Evolutionary conservation across 1,284 basidiomycete genomes (phyloP).

Genomic region (Boletellus sp.): DNA sequence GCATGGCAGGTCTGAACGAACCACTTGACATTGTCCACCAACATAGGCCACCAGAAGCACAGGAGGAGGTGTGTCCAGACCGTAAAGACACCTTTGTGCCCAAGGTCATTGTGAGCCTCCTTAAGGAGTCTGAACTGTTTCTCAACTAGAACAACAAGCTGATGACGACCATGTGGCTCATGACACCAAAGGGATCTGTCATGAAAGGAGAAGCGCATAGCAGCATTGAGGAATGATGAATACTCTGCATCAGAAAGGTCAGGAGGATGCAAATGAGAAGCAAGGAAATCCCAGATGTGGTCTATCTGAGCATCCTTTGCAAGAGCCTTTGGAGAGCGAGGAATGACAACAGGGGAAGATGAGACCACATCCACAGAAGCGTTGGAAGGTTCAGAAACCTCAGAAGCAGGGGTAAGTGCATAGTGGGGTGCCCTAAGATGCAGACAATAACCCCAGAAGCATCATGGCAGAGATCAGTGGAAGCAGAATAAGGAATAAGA

Average conservation of each 20-base stretch:
- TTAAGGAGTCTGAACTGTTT: constrained; percentile 7
- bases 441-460: too few species aligned
- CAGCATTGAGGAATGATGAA: background rate
- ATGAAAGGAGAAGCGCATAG: background rate
- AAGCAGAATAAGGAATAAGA: too few species aligned
- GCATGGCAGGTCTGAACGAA: constrained; percentile 13
- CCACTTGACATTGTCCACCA: constrained; percentile 19
- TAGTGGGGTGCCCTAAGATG: too few species aligned
- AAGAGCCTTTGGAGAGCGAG: background rate
- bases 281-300: background rate
- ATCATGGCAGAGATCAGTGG: too few species aligned
- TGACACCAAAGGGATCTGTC: background rate
- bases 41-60: constrained; percentile 34
- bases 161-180: background rate
- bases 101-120: constrained; percentile 25
- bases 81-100: constrained; percentile 27
- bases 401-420: too few species aligned
- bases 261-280: background rate
- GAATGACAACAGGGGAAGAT: background rate
- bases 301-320: background rate
- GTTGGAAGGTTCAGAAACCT: too few species aligned
- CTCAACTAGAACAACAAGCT: too few species aligned
- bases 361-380: too few species aligned
- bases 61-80: constrained; percentile 4
- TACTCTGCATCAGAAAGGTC: background rate